Evolutionary conservation across 2,329 filamentous ascomycete species (phyloP).

Genomic region (Verticillium zaregamsianum): DNA sequence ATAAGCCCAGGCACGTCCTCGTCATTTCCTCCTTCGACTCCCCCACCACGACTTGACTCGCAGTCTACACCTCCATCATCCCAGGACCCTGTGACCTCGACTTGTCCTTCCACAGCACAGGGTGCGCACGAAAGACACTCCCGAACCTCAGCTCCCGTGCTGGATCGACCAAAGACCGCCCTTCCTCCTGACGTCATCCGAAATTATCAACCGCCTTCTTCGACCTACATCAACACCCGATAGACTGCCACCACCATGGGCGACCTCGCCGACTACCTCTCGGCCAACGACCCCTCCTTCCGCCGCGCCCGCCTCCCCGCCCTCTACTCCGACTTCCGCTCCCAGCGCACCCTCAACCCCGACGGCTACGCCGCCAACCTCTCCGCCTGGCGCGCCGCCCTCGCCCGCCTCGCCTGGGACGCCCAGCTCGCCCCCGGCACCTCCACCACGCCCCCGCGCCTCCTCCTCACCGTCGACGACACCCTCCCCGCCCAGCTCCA

Average conservation of each 20-base stretch:
- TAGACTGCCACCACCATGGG: slow-evolving; percentile 42
- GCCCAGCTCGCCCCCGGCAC: slow-evolving; percentile 43
- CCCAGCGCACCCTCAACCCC: slow-evolving; percentile 72
- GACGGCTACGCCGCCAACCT: slow-evolving; percentile 82
- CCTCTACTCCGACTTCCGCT: slow-evolving; percentile 81
- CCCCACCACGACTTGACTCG: too few species aligned
- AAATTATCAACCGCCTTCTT: too few species aligned
- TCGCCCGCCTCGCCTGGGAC: slow-evolving; percentile 63
- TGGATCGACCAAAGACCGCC: too few species aligned
- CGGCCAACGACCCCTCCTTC: slow-evolving; percentile 58
- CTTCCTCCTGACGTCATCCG: too few species aligned
- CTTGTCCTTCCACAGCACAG: too few species aligned
- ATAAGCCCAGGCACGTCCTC: too few species aligned
- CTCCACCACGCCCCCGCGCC: slow-evolving; percentile 33
- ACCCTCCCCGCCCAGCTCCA: slow-evolving; percentile 68
- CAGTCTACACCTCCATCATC: too few species aligned
- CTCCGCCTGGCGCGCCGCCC: slow-evolving; percentile 70
- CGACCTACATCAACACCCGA: too few species aligned
- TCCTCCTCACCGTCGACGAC: slow-evolving; percentile 54
- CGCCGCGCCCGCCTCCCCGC: slow-evolving; percentile 71
- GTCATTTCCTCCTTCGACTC: too few species aligned
- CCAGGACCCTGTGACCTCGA: too few species aligned
- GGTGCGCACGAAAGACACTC: too few species aligned
- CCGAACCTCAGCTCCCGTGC: too few species aligned
- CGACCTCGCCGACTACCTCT: slow-evolving; percentile 64